phyloP scores from a whole-genome alignment of 768 basidiomycete species.

The Zangia roseola region DNA sequence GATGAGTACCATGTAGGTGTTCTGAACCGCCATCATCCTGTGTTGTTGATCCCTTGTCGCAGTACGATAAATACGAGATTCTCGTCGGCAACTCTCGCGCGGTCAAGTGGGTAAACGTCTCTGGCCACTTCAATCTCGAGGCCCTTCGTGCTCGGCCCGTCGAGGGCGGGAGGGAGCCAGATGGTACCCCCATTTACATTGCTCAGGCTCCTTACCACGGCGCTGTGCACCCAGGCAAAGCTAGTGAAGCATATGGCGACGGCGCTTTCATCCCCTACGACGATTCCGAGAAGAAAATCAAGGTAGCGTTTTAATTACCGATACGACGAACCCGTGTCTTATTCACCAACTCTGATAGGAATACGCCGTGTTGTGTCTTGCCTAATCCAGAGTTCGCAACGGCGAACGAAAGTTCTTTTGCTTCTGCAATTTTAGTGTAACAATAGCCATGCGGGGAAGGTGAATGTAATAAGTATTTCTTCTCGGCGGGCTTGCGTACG shows the following conservation, averaged over 20 bases:
- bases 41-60: not conserved
- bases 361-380: slow-evolving; percentile 44
- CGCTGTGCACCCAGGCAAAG: slow-evolving; percentile 64
- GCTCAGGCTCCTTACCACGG: slow-evolving; percentile 54
- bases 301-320: slow-evolving; percentile 33
- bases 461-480: not conserved
- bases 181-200: slow-evolving; percentile 61
- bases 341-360: slow-evolving; percentile 25
- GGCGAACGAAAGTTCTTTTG: not conserved
- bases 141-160: slow-evolving; percentile 52
- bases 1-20: slow-evolving; percentile 57
- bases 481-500: too few relatives aligned
- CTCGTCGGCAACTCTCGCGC: slow-evolving; percentile 61
- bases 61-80: slow-evolving; percentile 66
- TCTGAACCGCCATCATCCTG: not conserved
- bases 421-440: slow-evolving; percentile 6
- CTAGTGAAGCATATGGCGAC: slow-evolving; percentile 45
- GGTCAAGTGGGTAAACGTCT: slow-evolving; percentile 55
- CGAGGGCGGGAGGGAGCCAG: slow-evolving; percentile 64
- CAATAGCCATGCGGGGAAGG: not conserved
- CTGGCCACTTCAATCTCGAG: slow-evolving; percentile 45
- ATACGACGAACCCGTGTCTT: not conserved
- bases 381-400: slow-evolving; percentile 5
- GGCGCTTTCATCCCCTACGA: slow-evolving; percentile 61
- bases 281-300: slow-evolving; percentile 48